Evolutionary conservation across 2,329 filamentous ascomycete genomes (phyloP).

Genomic region (Pseudonectria foliicola): DNA sequence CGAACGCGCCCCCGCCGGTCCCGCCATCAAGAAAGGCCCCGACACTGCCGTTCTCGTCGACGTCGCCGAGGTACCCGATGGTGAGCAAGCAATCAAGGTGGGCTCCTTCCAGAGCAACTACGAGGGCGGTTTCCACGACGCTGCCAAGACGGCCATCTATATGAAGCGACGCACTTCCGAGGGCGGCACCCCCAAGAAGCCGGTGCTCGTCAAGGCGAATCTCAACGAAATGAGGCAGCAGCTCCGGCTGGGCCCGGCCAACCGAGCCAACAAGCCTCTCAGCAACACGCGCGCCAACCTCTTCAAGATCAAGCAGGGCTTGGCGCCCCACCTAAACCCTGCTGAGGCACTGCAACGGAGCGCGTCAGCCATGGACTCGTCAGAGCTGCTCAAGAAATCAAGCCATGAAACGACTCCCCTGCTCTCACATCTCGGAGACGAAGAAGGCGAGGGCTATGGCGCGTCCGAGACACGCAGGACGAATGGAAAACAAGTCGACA

Average conservation of each 20-base stretch:
- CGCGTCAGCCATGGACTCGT: too few relatives aligned
- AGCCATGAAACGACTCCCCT: too few relatives aligned
- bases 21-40: conserved; percentile 24
- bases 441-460: neutral
- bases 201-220: conserved; percentile 52
- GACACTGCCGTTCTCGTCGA: conserved; percentile 27
- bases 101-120: conserved; percentile 34
- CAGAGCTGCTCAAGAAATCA: neutral
- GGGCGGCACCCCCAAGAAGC: conserved; percentile 38
- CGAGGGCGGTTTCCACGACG: conserved; percentile 33
- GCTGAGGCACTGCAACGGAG: too few relatives aligned
- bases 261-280: conserved; percentile 54
- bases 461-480: neutral
- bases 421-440: too few relatives aligned
- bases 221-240: conserved; percentile 57
- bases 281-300: conserved; percentile 54
- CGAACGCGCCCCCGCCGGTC: conserved; percentile 24
- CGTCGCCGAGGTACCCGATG: conserved; percentile 37
- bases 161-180: conserved; percentile 55
- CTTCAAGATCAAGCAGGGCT: conserved; percentile 57
- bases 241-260: conserved; percentile 60
- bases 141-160: conserved; percentile 48
- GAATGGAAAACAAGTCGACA: conserved; percentile 24
- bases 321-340: conserved; percentile 11
- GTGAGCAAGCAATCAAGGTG: conserved; percentile 18